Conservation (phyloP, 2,329 filamentous ascomycete genomes). For the Pseudocercospora pini-densiflorae region DNA sequence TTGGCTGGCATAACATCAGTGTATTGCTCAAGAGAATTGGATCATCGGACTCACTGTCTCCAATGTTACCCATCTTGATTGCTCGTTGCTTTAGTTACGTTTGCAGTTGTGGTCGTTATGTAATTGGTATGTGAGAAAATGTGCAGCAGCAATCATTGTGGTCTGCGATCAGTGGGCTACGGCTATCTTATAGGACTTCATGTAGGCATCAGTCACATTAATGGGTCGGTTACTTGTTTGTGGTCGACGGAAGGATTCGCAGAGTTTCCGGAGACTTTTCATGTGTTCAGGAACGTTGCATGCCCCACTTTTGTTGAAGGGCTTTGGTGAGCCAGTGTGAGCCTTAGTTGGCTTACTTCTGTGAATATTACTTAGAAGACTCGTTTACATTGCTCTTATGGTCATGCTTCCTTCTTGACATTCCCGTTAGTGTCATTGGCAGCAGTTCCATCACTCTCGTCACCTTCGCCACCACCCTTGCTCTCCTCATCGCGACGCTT, state of each 20-base stretch:
- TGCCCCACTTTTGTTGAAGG: neutral
- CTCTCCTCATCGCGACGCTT: constrained; percentile 41
- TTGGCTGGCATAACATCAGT: constrained; percentile 10
- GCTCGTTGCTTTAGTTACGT: neutral
- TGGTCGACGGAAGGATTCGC: neutral
- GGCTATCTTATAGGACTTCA: neutral
- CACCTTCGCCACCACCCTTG: constrained; percentile 12
- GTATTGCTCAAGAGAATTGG: neutral
- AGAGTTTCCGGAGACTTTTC: constrained; percentile 8
- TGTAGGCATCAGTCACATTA: neutral
- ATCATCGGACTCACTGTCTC: neutral
- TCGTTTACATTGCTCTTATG: neutral
- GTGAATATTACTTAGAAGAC: neutral
- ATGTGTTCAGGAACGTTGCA: neutral
- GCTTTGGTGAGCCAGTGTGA: neutral
- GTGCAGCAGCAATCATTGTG: neutral
- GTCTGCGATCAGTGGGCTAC: neutral
- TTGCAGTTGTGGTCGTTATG: neutral
- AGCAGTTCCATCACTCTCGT: constrained; percentile 2
- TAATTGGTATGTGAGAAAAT: neutral
- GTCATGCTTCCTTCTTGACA: neutral
- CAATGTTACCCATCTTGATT: neutral
- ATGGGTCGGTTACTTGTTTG: neutral
- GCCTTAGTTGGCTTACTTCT: neutral
- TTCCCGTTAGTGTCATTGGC: constrained; percentile 12